Conservation (phyloP, 1,139 yeast genomes). For the Geotrichum klebahnii region DNA sequence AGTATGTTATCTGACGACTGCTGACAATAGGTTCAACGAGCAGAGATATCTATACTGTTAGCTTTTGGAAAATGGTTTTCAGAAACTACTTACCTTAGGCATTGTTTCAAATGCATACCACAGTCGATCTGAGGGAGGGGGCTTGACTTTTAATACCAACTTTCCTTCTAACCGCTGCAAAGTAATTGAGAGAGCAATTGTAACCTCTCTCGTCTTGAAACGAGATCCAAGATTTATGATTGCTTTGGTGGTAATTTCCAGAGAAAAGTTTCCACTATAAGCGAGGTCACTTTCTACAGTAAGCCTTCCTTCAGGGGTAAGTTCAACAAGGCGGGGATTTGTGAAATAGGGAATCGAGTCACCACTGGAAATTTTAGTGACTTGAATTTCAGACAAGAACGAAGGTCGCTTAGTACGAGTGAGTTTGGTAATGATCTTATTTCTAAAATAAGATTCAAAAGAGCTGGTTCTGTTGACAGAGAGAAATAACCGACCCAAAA, state of each 20-base stretch:
- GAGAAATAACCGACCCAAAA: constrained; percentile 75
- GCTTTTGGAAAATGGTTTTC: background rate
- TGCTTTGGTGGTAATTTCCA: constrained; percentile 76
- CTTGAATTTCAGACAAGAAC: constrained; percentile 75
- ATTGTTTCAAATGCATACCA: constrained; percentile 86
- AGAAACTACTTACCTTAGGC: constrained; percentile 55
- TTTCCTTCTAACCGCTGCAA: constrained; percentile 71
- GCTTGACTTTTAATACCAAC: constrained; percentile 62
- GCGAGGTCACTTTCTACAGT: constrained; percentile 57
- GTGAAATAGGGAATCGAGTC: constrained; percentile 75
- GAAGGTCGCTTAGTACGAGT: constrained; percentile 81
- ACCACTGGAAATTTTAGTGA: constrained; percentile 72
- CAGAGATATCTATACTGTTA: constrained; percentile 34
- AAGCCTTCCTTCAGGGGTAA: constrained; percentile 80
- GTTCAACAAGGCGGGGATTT: constrained; percentile 61
- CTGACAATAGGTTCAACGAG: constrained; percentile 85
- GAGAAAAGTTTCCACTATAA: constrained; percentile 68
- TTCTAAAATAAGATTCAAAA: constrained; percentile 54
- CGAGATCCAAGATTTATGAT: constrained; percentile 68
- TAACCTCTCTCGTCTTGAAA: constrained; percentile 75
- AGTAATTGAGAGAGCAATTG: constrained; percentile 66
- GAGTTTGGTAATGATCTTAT: constrained; percentile 64
- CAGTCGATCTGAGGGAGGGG: constrained; percentile 83
- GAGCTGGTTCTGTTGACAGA: constrained; percentile 67
- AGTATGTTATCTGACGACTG: constrained; percentile 72